Percentiles rank a stretch among this genome's conserved stretches.
Evolutionary conservation across 2,329 filamentous ascomycete genomes (phyloP).

Genomic region (Trichoderma arundinaceum): DNA sequence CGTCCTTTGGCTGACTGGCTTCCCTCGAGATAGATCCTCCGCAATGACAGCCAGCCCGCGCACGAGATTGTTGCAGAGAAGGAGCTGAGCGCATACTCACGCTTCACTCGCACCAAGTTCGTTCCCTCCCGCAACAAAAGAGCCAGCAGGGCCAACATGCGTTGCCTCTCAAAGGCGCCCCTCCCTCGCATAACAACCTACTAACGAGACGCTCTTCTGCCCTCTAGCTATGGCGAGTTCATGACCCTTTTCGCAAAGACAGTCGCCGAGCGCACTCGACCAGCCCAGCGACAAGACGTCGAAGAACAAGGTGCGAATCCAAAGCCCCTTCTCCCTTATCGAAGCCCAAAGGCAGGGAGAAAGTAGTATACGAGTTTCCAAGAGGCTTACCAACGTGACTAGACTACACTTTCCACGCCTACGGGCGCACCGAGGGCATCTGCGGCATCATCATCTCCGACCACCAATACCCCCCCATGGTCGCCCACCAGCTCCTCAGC

Average conservation of each 20-base stretch:
- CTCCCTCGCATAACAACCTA: not conserved
- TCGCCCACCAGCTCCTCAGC: constrained; percentile 84
- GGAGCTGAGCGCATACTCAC: constrained; percentile 77
- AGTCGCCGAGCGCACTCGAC: constrained; percentile 81
- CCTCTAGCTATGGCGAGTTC: constrained; percentile 62
- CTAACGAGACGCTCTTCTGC: not conserved
- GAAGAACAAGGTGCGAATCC: constrained; percentile 71
- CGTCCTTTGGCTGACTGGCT: constrained; percentile 11
- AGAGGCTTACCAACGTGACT: not conserved
- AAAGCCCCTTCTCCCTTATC: not conserved
- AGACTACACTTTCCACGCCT: constrained; percentile 79
- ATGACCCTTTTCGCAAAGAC: constrained; percentile 87
- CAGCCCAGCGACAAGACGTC: constrained; percentile 84
- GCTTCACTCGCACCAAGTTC: constrained; percentile 77
- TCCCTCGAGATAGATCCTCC: constrained; percentile 69
- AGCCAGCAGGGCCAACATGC: too few species aligned
- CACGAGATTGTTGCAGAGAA: constrained; percentile 78
- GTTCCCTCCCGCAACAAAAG: constrained; percentile 36
- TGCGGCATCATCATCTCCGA: constrained; percentile 80
- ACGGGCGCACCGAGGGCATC: constrained; percentile 75
- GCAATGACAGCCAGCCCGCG: constrained; percentile 77
- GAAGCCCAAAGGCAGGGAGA: not conserved
- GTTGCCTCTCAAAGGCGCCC: too few species aligned
- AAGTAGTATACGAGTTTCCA: not conserved
- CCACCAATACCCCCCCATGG: constrained; percentile 74